Evolutionary conservation across 2,329 filamentous ascomycete genomes (phyloP).

Genomic region (Aspergillus niger): DNA sequence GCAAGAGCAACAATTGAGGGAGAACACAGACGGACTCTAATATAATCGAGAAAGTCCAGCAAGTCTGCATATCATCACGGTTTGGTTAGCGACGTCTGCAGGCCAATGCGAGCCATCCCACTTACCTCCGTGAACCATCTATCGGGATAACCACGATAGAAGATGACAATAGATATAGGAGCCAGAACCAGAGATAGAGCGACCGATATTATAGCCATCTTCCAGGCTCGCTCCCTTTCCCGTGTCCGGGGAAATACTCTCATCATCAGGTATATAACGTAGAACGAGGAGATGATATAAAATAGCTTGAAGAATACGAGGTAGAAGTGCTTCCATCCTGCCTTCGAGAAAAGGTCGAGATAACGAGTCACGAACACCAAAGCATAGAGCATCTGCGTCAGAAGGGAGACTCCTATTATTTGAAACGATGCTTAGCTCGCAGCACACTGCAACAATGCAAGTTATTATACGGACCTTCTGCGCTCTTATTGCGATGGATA

Average conservation of each 20-base stretch:
- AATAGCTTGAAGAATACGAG: conserved; percentile 86
- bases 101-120: not conserved
- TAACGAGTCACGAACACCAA: conserved; percentile 85
- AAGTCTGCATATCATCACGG: conserved; percentile 55
- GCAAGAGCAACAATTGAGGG: conserved; percentile 85
- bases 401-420: conserved; percentile 74
- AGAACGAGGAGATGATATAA: conserved; percentile 80
- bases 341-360: conserved; percentile 69
- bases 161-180: conserved; percentile 72
- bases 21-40: conserved; percentile 90
- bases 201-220: conserved; percentile 72
- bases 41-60: conserved; percentile 87
- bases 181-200: conserved; percentile 66
- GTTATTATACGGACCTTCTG: conserved; percentile 63
- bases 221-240: conserved; percentile 92
- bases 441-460: conserved; percentile 2
- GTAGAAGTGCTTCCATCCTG: conserved; percentile 54
- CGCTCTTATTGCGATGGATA: conserved; percentile 83
- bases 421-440: conserved; percentile 12
- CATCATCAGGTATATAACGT: conserved; percentile 86
- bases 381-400: conserved; percentile 84
- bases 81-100: not conserved
- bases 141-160: conserved; percentile 55
- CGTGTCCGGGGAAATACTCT: conserved; percentile 82
- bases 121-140: conserved; percentile 45